These are phyloP conservation scores for Cylindrotheca closterium DNA, from an alignment of 108 stramenopile species.

Conservation along the genomic window DNA sequence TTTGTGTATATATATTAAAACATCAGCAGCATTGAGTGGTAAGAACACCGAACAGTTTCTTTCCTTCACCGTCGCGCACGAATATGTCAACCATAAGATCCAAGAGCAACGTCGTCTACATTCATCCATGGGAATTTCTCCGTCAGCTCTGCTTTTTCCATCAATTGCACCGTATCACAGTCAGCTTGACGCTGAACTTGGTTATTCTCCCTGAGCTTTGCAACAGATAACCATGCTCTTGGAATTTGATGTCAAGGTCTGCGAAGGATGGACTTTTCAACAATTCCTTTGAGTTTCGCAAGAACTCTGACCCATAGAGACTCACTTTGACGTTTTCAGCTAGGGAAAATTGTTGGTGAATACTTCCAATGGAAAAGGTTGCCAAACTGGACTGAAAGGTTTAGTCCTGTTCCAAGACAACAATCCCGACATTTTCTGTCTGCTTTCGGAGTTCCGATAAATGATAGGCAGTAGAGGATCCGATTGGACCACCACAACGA, in stretches of 20 bases:
- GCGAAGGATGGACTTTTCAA: neutral
- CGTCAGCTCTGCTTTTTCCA: conserved; percentile 35
- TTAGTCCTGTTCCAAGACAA: conserved; percentile 64
- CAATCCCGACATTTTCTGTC: conserved; percentile 15
- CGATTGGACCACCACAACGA: conserved; percentile 71
- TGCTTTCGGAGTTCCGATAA: conserved; percentile 27
- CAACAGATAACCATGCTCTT: conserved; percentile 74
- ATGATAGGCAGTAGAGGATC: conserved; percentile 65
- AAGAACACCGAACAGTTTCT: too few relatives aligned
- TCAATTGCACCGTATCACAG: conserved; percentile 42
- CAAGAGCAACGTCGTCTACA: conserved; percentile 51
- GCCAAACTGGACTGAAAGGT: conserved; percentile 58
- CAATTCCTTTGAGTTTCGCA: conserved; percentile 20
- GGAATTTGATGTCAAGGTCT: conserved; percentile 8
- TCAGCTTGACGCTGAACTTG: conserved; percentile 25
- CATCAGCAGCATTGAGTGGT: too few relatives aligned
- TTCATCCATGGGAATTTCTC: conserved; percentile 68
- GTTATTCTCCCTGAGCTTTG: conserved; percentile 47
- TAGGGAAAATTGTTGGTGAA: conserved; percentile 67
- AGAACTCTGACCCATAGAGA: conserved; percentile 65
- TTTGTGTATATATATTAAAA: too few relatives aligned
- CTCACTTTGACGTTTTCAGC: conserved; percentile 68
- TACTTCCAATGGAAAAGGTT: conserved; percentile 63
- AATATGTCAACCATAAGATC: conserved; percentile 61
- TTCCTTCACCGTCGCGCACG: too few relatives aligned